Base-by-base conservation (phyloP, 192 early-diverging fungal genomes). In the Backusella liffmaniae region DNA sequence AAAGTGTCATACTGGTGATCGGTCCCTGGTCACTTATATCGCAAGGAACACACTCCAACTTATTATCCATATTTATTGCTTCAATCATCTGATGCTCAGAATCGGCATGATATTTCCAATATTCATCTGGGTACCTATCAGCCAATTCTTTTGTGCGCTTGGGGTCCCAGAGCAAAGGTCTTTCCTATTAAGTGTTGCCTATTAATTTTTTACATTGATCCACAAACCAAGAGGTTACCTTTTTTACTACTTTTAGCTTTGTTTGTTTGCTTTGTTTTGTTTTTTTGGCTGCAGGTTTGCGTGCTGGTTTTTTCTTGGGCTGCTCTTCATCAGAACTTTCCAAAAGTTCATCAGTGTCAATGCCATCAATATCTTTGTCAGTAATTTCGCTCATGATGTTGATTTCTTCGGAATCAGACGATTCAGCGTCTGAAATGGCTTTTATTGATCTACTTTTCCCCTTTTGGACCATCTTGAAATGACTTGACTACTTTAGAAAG, bases 1-100 rank as follows among this genome's bases (percentile, higher is more conserved):
- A 97, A 1, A 96, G 84, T 12, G 87, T 81, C 88, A 98, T 95
- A 6, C 96, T 91, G 13, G 92, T 95, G 62, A 97, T 91, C 10
- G 94, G 84, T 13, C 84, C 92, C 74, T 94, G 91, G 81, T 97
- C 95, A 46, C 87, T 89, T 32, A 96, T 89, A 49, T 88, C 87
- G 36, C 88, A 82, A 1, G 83, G 82, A 26, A 96, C 65, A 7
- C 91, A 79, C 70, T 91, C 83, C 29, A 97, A 84, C 26, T 89
- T 90, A 51, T 94, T 84, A 35, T 91, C 85, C 9, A 87, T 87
- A 73, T 92, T 93, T 51, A 97, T 93, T 67, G 77, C 75, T 53
- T 82, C 77, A 59, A 94, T 88, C 88, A 91, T 90, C 39, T 79
- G 81, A n/a, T 80, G 75, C 12, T 49, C 77, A 29, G 80, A 81